phyloP scores from a whole-genome alignment of 495 filamentous ascomycete genomes.

The Podospora australis region DNA sequence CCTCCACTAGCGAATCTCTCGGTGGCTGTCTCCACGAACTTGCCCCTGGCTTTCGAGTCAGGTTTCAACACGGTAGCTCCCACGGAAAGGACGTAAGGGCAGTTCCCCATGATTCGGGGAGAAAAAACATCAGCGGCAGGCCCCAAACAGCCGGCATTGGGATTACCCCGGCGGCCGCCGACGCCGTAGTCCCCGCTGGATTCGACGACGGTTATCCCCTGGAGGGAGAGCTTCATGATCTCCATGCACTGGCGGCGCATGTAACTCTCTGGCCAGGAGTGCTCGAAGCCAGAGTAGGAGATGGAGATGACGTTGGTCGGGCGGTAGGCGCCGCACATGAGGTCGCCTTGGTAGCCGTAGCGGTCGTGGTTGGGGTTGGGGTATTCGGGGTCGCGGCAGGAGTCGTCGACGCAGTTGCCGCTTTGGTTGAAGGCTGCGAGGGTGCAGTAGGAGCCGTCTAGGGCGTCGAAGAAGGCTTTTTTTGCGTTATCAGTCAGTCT shows the following conservation, averaged over 20 bases:
- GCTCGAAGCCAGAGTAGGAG: slow-evolving; percentile 34
- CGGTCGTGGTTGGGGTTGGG: slow-evolving; percentile 39
- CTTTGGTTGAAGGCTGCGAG: slow-evolving; percentile 35
- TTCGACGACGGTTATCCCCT: slow-evolving; percentile 55
- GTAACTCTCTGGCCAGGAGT: slow-evolving; percentile 29
- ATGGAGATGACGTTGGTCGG: slow-evolving; percentile 36
- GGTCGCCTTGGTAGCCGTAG: slow-evolving; percentile 49
- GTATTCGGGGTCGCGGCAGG: slow-evolving; percentile 47
- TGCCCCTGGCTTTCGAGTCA: slow-evolving; percentile 30
- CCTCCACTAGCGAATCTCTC: slow-evolving; percentile 51
- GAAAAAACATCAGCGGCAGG: slow-evolving; percentile 16
- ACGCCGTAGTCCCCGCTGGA: slow-evolving; percentile 58
- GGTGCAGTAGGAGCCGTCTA: slow-evolving; percentile 56
- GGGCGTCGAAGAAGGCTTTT: slow-evolving; percentile 38
- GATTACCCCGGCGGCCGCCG: slow-evolving; percentile 35
- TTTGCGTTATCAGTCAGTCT: neutral
- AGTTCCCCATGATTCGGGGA: slow-evolving; percentile 24
- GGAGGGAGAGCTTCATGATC: slow-evolving; percentile 59
- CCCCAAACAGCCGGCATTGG: slow-evolving; percentile 15
- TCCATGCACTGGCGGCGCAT: slow-evolving; percentile 36
- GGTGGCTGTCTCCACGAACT: slow-evolving; percentile 37
- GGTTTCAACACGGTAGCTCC: slow-evolving; percentile 35
- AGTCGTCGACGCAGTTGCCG: slow-evolving; percentile 22
- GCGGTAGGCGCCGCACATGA: slow-evolving; percentile 51
- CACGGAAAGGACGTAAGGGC: slow-evolving; percentile 33